A percentile compares a stretch with the other conserved stretches of the same genome.
Evolutionary conservation across 305 asterid genomes (phyloP).

Genomic region (Withania somnifera): DNA sequence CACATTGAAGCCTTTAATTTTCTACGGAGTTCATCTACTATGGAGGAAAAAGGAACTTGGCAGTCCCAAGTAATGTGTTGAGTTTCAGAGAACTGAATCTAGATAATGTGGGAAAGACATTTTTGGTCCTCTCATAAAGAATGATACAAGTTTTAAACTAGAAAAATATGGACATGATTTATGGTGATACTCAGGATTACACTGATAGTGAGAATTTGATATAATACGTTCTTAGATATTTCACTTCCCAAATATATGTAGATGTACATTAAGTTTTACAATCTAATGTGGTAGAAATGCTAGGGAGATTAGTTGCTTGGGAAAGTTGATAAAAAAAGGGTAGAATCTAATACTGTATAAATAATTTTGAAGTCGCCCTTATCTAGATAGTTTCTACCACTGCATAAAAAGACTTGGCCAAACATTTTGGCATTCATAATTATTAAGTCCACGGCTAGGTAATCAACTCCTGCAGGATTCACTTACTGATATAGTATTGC

Average conservation of each 20-base stretch:
- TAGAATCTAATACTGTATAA: background rate
- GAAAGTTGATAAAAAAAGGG: background rate
- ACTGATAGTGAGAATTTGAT: background rate
- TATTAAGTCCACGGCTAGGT: background rate
- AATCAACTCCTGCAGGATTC: background rate
- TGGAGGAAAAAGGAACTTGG: background rate
- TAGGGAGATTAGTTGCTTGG: background rate
- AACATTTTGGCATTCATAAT: background rate
- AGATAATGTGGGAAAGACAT: background rate
- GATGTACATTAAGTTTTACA: too few species aligned
- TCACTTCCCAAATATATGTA: background rate
- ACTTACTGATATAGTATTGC: background rate
- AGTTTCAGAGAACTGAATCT: background rate
- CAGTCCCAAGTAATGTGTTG: background rate
- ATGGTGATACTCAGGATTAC: background rate
- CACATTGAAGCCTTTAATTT: background rate
- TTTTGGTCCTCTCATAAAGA: background rate
- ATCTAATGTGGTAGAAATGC: background rate
- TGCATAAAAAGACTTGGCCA: background rate
- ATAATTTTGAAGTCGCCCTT: background rate
- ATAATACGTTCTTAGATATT: background rate
- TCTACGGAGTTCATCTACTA: background rate
- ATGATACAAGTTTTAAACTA: background rate
- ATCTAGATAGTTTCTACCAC: background rate
- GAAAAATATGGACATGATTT: background rate